A percentile compares a stretch with the other conserved stretches of the same genome.
phyloP scores from a whole-genome alignment of 352 stramenopile species.

The Globisporangium irregulare region DNA sequence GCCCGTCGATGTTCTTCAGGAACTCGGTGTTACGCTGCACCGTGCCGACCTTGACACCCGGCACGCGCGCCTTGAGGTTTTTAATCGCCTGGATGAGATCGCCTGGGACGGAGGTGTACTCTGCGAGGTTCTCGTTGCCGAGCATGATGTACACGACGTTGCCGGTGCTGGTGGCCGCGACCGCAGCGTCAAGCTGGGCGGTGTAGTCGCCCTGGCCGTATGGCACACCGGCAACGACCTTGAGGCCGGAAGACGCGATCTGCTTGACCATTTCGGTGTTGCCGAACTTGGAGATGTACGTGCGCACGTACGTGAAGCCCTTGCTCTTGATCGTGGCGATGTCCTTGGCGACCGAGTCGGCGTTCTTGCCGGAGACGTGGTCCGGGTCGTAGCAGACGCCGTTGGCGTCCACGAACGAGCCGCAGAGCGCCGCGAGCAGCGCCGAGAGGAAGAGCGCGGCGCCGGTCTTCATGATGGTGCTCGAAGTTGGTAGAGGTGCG shows the following conservation, averaged over 20 bases:
- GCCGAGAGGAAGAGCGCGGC: conserved; percentile 12
- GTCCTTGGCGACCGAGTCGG: conserved; percentile 32
- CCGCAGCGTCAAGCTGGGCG: conserved; percentile 37
- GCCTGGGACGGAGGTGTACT: conserved; percentile 25
- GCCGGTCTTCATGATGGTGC: conserved; percentile 15
- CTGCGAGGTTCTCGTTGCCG: conserved; percentile 65
- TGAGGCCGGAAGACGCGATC: conserved; percentile 46
- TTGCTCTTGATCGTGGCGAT: conserved; percentile 46
- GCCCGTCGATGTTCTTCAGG: conserved; percentile 31
- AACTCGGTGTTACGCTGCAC: conserved; percentile 69
- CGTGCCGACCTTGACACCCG: conserved; percentile 54
- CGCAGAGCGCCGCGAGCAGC: conserved; percentile 28
- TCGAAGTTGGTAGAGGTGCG: neutral
- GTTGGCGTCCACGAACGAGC: conserved; percentile 42
- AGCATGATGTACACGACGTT: conserved; percentile 60
- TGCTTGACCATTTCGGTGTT: conserved; percentile 45
- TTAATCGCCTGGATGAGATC: conserved; percentile 51
- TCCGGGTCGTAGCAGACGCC: conserved; percentile 71
- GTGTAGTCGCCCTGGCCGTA: conserved; percentile 44
- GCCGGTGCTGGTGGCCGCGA: conserved; percentile 37
- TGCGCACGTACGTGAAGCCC: conserved; percentile 62
- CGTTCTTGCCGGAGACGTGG: conserved; percentile 41
- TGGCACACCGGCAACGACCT: conserved; percentile 45
- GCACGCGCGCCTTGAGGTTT: conserved; percentile 43
- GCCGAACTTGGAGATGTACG: conserved; percentile 66